Conservation (phyloP, 116 monocot species). For the Posidonia oceanica region DNA sequence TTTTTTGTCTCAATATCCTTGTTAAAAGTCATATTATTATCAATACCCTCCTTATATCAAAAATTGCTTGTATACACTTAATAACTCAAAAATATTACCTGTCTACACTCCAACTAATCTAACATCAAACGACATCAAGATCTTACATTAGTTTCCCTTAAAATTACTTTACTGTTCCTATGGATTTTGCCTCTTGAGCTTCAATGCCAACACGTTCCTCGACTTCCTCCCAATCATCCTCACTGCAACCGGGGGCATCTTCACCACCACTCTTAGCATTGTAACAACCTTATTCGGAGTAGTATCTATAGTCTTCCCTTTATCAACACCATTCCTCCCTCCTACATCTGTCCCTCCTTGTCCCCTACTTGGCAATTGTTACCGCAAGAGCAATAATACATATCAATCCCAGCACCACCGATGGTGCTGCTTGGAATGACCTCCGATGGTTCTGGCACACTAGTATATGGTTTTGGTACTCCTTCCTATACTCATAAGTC, state of each 20-base stretch:
- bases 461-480: constrained; percentile 24
- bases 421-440: constrained; percentile 40
- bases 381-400: constrained; percentile 76
- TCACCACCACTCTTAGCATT: neutral
- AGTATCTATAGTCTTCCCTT: neutral
- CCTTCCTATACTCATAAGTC: constrained; percentile 37
- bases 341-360: neutral
- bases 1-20: too few relatives aligned
- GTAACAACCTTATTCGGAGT: neutral
- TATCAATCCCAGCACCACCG: constrained; percentile 55
- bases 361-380: neutral
- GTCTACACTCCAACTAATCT: too few relatives aligned
- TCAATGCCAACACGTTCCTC: constrained; percentile 9
- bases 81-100: too few relatives aligned
- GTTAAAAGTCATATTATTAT: too few relatives aligned
- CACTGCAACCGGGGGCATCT: neutral
- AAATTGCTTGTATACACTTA: too few relatives aligned
- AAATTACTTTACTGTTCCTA: too few relatives aligned
- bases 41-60: too few relatives aligned
- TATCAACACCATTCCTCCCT: neutral
- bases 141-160: too few relatives aligned
- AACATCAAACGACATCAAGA: too few relatives aligned
- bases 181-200: constrained; percentile 7
- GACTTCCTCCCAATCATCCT: neutral
- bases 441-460: constrained; percentile 38